phyloP scores from a whole-genome alignment of 805 yeast species.

The Yueomyces sp. region DNA sequence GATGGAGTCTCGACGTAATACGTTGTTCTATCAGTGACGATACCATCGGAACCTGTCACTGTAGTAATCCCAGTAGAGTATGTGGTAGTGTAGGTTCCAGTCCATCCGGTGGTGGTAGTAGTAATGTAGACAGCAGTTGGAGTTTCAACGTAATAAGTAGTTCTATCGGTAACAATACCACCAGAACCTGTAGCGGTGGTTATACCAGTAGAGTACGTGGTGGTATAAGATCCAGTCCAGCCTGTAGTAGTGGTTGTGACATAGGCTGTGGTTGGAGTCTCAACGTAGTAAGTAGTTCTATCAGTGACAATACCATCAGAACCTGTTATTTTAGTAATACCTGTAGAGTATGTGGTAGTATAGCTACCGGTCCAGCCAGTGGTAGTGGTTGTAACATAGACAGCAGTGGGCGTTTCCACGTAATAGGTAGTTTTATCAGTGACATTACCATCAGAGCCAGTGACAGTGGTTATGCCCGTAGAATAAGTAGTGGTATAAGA shows the following conservation, averaged over 20 bases:
- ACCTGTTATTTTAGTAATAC: constrained; percentile 3
- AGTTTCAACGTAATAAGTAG: constrained; percentile 8
- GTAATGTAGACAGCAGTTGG: constrained; percentile 1
- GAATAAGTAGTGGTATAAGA: no score
- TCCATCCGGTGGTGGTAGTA: constrained; percentile 1
- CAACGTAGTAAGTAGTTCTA: constrained; percentile 4
- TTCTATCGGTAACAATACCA: constrained; percentile 2
- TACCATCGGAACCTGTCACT: not conserved
- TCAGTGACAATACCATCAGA: constrained; percentile 1
- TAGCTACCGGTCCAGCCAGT: no score
- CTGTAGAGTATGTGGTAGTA: no score
- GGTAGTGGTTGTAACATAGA: no score
- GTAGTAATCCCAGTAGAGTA: no score
- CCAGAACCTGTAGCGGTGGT: not conserved
- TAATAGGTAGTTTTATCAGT: no score
- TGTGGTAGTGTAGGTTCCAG: no score
- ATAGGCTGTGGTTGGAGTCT: constrained; percentile 4
- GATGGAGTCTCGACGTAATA: constrained; percentile 7
- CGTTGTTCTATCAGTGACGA: constrained; percentile 1
- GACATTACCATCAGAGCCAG: no score
- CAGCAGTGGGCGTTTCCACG: no score
- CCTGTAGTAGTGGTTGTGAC: not conserved
- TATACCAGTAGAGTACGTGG: not conserved
- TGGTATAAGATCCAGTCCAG: not conserved
- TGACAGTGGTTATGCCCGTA: no score